Base-by-base conservation (phyloP, 371 early-diverging fungal species). In the Mortierella sp. region DNA sequence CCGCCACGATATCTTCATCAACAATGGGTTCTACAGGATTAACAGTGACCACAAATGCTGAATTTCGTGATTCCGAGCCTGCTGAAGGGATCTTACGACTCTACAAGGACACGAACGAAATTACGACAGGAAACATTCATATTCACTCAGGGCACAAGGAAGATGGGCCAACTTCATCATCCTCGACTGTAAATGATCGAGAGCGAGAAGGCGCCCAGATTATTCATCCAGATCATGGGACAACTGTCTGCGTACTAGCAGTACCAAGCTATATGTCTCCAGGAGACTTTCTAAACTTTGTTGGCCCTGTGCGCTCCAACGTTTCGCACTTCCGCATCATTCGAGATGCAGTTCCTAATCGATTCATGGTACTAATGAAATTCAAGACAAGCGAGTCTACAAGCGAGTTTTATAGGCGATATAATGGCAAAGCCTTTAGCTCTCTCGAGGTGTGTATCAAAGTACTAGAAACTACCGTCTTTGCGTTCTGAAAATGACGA, bases 251-350 rank as follows among this genome's bases (percentile, higher is more conserved):
- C 64, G 89, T 96, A 0, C 84, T 97, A 17, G 96, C 94, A 19
- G 95, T 97, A 1, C 98, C 98, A 0, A 85, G 92, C 0, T 95
- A 95, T 83, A 89, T 96, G 91, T 89, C 93, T 7, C 85, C 96
- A 1, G 89, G 93, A 17, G 98, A 97, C 76, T 92, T 97, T 73
- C 81, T 96, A 28, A 84, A 87, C 4, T 96, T 95, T 84, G 86
- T 95, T 3, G 96, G 93, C 1, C 84, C 91, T 26, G 83, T 84
- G 8, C 86, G 85, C 17, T 70, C 85, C 2, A 77, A 83, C 22
- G 87, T 93, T 13, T 76, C 88, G 2, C 91, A 93, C 59, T 86
- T 92, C 65, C 89, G 94, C 35, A 89, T 94, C 58, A 84, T 96
- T 26, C 84, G 92, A 34, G 97, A 97, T 83, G 82, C 87, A 62